phyloP scores from a whole-genome alignment of 371 early-diverging fungal genomes.

The Mucor racemosus region DNA sequence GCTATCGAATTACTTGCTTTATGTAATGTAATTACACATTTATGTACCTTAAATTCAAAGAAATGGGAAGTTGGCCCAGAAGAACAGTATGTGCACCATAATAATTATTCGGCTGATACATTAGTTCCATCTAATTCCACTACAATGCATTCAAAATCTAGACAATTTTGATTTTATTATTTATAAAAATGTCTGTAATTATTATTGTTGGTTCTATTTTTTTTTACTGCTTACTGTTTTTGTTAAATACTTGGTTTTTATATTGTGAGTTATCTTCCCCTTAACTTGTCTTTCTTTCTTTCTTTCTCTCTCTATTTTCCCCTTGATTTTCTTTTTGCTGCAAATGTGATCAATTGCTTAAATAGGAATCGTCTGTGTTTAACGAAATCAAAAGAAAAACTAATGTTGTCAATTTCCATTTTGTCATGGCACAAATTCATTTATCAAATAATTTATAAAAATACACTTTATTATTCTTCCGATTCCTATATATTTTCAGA shows the following conservation, averaged over 20 bases:
- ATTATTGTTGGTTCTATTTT: too few species aligned
- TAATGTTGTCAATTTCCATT: not conserved
- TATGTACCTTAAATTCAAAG: constrained; percentile 30
- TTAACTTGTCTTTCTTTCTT: not conserved
- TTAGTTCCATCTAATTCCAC: constrained; percentile 9
- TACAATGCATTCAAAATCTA: constrained; percentile 15
- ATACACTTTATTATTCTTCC: constrained; percentile 2
- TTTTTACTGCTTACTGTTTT: constrained; percentile 3
- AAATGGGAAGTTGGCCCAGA: constrained; percentile 26
- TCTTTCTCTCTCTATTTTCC: not conserved
- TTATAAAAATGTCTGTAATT: not conserved
- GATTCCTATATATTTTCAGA: not conserved
- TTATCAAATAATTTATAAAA: too few species aligned
- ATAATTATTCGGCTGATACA: constrained; percentile 19
- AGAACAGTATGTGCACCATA: constrained; percentile 14
- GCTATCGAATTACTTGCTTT: constrained; percentile 41
- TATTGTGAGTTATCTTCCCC: not conserved
- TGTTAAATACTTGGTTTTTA: constrained; percentile 3
- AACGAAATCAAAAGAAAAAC: too few species aligned
- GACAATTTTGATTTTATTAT: constrained; percentile 5
- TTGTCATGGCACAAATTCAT: not conserved
- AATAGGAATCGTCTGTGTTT: constrained; percentile 6
- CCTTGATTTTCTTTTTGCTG: not conserved
- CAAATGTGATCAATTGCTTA: not conserved
- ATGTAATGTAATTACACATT: constrained; percentile 38